Evolutionary conservation across 257 asterid species (phyloP).

Genomic region (Solanum okadae): DNA sequence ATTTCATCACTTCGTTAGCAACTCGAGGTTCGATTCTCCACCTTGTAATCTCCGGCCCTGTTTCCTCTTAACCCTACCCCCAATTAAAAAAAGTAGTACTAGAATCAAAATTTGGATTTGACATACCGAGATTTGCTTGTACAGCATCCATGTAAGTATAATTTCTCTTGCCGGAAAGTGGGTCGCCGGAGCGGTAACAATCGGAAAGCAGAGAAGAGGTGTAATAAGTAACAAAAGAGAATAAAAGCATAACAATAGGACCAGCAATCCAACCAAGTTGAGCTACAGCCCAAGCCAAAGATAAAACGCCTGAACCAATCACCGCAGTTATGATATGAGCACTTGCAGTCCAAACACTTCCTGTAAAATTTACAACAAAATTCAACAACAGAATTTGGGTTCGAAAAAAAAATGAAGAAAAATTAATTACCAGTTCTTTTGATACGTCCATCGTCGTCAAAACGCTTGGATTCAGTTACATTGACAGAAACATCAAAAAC

Average conservation of each 20-base stretch:
- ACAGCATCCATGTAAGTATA: constrained; percentile 54
- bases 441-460: constrained; percentile 42
- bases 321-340: constrained; percentile 61
- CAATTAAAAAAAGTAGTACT: background rate
- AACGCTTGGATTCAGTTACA: constrained; percentile 27
- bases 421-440: constrained; percentile 34
- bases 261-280: constrained; percentile 62
- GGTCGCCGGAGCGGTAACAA: constrained; percentile 41
- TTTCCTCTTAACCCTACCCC: background rate
- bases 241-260: constrained; percentile 37
- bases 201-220: constrained; percentile 42
- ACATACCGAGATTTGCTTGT: constrained; percentile 29
- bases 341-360: constrained; percentile 52
- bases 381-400: background rate
- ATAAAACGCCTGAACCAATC: constrained; percentile 51
- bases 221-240: constrained; percentile 47
- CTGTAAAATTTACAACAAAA: constrained; percentile 4
- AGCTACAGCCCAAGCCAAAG: constrained; percentile 62
- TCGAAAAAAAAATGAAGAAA: too few relatives aligned
- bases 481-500: constrained; percentile 33
- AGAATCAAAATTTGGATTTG: too few relatives aligned
- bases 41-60: background rate
- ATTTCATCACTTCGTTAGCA: background rate
- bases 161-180: constrained; percentile 36
- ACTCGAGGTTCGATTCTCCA: background rate